Evolutionary conservation across 345 rosid genomes (phyloP).

Genomic region (Adansonia digitata): DNA sequence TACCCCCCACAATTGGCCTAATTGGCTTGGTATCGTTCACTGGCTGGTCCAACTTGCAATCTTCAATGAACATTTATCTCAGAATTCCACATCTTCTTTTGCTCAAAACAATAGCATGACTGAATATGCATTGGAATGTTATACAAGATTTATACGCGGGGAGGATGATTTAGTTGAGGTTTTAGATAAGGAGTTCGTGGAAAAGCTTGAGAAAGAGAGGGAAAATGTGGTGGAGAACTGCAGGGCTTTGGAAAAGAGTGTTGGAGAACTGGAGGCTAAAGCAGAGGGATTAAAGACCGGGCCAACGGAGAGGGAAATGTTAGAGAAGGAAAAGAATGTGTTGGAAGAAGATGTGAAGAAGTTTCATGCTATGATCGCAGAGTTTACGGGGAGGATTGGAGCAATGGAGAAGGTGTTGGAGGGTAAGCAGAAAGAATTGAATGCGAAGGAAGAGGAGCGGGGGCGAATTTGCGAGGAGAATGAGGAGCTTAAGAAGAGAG

Average conservation of each 20-base stretch:
- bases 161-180: slow-evolving; percentile 60
- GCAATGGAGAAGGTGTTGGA: slow-evolving; percentile 45
- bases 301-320: slow-evolving; percentile 49
- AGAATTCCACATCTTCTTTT: slow-evolving; percentile 22
- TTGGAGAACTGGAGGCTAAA: slow-evolving; percentile 38
- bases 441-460: slow-evolving; percentile 57
- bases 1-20: slow-evolving; percentile 92
- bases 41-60: slow-evolving; percentile 74
- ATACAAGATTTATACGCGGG: slow-evolving; percentile 45
- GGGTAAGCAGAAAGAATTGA: slow-evolving; percentile 55
- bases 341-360: slow-evolving; percentile 68
- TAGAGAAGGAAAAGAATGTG: slow-evolving; percentile 50
- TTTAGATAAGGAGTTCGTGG: slow-evolving; percentile 49
- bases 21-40: slow-evolving; percentile 57
- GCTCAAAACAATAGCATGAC: slow-evolving; percentile 42
- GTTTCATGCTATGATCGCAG: slow-evolving; percentile 50
- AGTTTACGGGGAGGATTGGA: slow-evolving; percentile 35
- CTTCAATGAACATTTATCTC: slow-evolving; percentile 31
- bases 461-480: slow-evolving; percentile 55
- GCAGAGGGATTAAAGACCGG: slow-evolving; percentile 44
- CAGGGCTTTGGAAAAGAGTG: slow-evolving; percentile 26
- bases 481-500: slow-evolving; percentile 63
- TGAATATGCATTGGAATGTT: slow-evolving; percentile 42
- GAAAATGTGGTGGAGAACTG: slow-evolving; percentile 32
- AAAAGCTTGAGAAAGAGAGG: slow-evolving; percentile 56